Percentiles rank a stretch among this genome's conserved stretches.
Conservation (phyloP, 139 green algal species). For the Chlorella sorokiniana region DNA sequence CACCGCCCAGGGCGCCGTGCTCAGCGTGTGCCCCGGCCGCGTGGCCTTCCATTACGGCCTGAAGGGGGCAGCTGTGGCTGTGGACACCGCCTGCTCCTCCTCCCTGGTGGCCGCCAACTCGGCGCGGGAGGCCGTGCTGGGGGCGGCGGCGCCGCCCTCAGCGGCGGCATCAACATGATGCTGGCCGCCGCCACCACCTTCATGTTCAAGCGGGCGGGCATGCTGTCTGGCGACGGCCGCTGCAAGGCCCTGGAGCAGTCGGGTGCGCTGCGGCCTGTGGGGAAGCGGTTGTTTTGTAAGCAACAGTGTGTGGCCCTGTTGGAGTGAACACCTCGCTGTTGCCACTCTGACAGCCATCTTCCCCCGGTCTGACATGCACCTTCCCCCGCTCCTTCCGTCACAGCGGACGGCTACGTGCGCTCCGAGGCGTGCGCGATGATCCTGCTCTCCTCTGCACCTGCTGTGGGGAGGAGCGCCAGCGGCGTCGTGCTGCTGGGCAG, state of each 20-base stretch:
- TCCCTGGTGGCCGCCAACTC: conserved; percentile 74
- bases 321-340: background rate
- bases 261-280: background rate
- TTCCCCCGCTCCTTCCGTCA: background rate
- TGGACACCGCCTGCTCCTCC: conserved; percentile 81
- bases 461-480: background rate
- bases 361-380: background rate
- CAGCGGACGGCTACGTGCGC: conserved; percentile 64
- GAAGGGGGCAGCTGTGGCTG: conserved; percentile 66
- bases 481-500: conserved; percentile 34
- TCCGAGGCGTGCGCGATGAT: conserved; percentile 44
- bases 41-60: conserved; percentile 82
- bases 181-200: conserved; percentile 47
- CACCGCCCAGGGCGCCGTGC: conserved; percentile 59
- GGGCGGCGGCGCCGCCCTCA: conserved; percentile 9
- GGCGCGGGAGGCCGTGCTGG: conserved; percentile 47
- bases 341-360: background rate
- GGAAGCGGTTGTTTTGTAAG: background rate
- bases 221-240: conserved; percentile 59
- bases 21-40: conserved; percentile 70
- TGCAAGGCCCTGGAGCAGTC: conserved; percentile 59
- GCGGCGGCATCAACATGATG: conserved; percentile 52
- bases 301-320: background rate
- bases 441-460: conserved; percentile 9
- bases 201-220: conserved; percentile 58